Conservation (phyloP, 169 alveolate genomes). For the Plasmodium vivax region DNA sequence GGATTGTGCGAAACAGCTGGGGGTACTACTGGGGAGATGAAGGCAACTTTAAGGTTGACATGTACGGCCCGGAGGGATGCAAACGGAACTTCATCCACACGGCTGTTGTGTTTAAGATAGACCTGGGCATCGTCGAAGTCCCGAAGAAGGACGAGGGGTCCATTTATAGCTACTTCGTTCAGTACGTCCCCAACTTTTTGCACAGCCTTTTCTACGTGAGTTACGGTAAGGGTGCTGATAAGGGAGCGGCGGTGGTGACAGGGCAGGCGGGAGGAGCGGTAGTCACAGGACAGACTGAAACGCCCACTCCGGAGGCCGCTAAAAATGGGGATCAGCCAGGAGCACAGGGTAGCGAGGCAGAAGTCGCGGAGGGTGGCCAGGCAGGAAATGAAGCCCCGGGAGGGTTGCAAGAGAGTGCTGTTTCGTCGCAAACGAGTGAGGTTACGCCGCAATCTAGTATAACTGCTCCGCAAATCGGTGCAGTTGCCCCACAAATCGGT, state of each 20-base stretch:
- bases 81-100: conserved; percentile 43
- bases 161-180: not conserved
- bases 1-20: conserved; percentile 71
- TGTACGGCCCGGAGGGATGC: conserved; percentile 60
- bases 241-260: not conserved
- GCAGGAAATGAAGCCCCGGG: not conserved
- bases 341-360: not conserved
- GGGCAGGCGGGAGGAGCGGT: not conserved
- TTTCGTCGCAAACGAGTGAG: too few relatives aligned
- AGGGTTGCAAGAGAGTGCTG: not conserved
- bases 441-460: too few relatives aligned
- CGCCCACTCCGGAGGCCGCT: not conserved
- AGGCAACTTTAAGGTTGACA: conserved; percentile 73
- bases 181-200: conserved; percentile 9
- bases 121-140: conserved; percentile 22
- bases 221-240: not conserved
- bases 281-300: not conserved
- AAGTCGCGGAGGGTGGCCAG: not conserved
- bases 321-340: not conserved
- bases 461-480: not conserved
- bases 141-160: not conserved
- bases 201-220: not conserved
- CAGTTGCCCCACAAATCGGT: not conserved
- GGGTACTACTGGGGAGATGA: conserved; percentile 76
- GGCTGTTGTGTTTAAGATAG: conserved; percentile 24